A percentile compares a stretch with the other conserved stretches of the same genome.
These are phyloP conservation scores for Styphnolobium japonicum DNA, from an alignment of 306 rosid species.

Conservation along the genomic window DNA sequence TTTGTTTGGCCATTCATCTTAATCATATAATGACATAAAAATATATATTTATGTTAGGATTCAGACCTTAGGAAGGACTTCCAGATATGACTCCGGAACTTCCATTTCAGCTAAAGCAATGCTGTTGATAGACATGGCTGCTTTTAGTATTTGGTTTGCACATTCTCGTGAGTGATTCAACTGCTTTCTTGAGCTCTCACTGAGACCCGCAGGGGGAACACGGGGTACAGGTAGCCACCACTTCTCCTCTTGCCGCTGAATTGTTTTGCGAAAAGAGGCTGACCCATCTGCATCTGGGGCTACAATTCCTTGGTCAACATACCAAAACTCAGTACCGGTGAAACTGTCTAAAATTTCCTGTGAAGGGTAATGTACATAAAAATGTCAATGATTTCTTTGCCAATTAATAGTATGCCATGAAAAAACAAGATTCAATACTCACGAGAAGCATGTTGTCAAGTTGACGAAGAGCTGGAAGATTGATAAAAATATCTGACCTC, in stretches of 20 bases:
- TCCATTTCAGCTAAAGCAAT: slow-evolving; percentile 82
- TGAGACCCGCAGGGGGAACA: slow-evolving; percentile 74
- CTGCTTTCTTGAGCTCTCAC: slow-evolving; percentile 71
- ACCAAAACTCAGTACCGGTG: slow-evolving; percentile 74
- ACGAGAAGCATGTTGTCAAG: slow-evolving; percentile 94
- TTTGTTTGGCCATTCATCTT: not conserved
- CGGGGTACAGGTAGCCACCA: slow-evolving; percentile 99
- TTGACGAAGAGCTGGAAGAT: slow-evolving; percentile 93
- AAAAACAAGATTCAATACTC: slow-evolving; percentile 32
- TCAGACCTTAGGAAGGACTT: slow-evolving; percentile 77
- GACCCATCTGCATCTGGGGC: slow-evolving; percentile 75
- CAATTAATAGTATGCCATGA: not conserved
- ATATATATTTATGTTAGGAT: not conserved
- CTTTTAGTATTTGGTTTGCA: slow-evolving; percentile 77
- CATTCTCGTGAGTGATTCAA: slow-evolving; percentile 80
- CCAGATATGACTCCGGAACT: slow-evolving; percentile 84
- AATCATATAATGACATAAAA: not conserved
- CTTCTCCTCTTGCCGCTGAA: slow-evolving; percentile 91
- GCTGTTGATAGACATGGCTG: slow-evolving; percentile 85
- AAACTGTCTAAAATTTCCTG: slow-evolving; percentile 87
- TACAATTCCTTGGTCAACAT: slow-evolving; percentile 88
- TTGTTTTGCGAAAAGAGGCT: slow-evolving; percentile 66
- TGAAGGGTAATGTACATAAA: not conserved
- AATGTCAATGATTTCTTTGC: not conserved
- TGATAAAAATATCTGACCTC: slow-evolving; percentile 80